Conservation (phyloP, 495 filamentous ascomycete genomes). For the Hyaloscypha bicolor region DNA sequence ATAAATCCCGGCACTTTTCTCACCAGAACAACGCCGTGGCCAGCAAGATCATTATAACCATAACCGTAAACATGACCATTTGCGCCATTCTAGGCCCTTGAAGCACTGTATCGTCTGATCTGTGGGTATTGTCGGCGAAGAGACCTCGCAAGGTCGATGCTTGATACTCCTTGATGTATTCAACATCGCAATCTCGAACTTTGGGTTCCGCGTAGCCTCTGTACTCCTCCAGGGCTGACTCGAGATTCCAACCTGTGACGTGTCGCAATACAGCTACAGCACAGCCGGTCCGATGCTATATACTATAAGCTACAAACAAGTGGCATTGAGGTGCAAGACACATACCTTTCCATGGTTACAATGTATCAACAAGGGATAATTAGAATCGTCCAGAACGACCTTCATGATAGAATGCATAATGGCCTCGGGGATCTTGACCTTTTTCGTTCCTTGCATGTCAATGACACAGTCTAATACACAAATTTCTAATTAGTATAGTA, state of each 20-base stretch:
- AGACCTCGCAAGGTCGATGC: conserved; percentile 22
- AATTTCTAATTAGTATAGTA: neutral
- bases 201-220: conserved; percentile 66
- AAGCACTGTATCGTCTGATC: neutral
- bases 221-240: conserved; percentile 67
- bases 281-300: conserved; percentile 80
- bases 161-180: conserved; percentile 44
- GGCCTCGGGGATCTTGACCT: conserved; percentile 58
- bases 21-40: conserved; percentile 12
- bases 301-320: conserved; percentile 26
- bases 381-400: conserved; percentile 63
- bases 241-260: conserved; percentile 58
- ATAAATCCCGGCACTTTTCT: neutral
- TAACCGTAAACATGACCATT: conserved; percentile 8
- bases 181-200: conserved; percentile 51
- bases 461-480: conserved; percentile 53
- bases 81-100: conserved; percentile 14
- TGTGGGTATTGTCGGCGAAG: conserved; percentile 8
- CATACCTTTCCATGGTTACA: conserved; percentile 85
- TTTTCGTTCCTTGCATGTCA: conserved; percentile 78
- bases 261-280: conserved; percentile 73
- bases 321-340: conserved; percentile 30
- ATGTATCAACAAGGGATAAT: conserved; percentile 79
- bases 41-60: conserved; percentile 1
- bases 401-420: conserved; percentile 65